phyloP scores from a whole-genome alignment of 2,329 filamentous ascomycete genomes.

The Chrysosporium keratinophilum region DNA sequence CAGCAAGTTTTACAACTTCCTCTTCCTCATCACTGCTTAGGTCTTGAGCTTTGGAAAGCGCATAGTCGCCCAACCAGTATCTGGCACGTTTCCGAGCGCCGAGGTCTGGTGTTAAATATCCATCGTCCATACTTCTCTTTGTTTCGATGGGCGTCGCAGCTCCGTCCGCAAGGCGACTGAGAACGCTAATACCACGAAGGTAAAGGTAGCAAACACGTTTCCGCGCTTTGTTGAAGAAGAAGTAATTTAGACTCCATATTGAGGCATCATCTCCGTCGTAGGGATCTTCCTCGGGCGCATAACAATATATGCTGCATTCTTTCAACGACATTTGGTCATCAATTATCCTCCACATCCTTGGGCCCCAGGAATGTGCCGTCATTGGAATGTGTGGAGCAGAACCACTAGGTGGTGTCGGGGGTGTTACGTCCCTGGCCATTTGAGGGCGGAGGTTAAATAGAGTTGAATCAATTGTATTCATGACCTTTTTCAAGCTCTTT shows the following conservation, averaged over 20 bases:
- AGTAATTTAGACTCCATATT: slow-evolving; percentile 92
- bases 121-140: slow-evolving; percentile 41
- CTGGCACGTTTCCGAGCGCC: slow-evolving; percentile 69
- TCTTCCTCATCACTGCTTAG: slow-evolving; percentile 26
- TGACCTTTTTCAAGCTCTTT: slow-evolving; percentile 65
- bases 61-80: slow-evolving; percentile 73
- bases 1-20: slow-evolving; percentile 16
- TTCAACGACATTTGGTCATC: slow-evolving; percentile 90
- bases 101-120: slow-evolving; percentile 40
- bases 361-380: slow-evolving; percentile 63
- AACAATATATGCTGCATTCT: slow-evolving; percentile 82
- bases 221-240: slow-evolving; percentile 88
- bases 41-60: slow-evolving; percentile 35
- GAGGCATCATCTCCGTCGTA: slow-evolving; percentile 89
- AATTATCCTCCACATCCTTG: slow-evolving; percentile 81
- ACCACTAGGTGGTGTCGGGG: slow-evolving; percentile 35
- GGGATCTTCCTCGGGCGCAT: slow-evolving; percentile 77
- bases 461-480: slow-evolving; percentile 78
- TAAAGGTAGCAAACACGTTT: slow-evolving; percentile 94
- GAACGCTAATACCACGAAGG: slow-evolving; percentile 63
- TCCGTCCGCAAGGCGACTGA: slow-evolving; percentile 56
- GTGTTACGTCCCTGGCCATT: slow-evolving; percentile 32
- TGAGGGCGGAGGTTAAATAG: slow-evolving; percentile 74
- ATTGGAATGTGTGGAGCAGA: slow-evolving; percentile 39
- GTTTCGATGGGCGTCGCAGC: slow-evolving; percentile 35